phyloP scores from a whole-genome alignment of 2,329 filamentous ascomycete genomes.

The Beauveria asiatica region DNA sequence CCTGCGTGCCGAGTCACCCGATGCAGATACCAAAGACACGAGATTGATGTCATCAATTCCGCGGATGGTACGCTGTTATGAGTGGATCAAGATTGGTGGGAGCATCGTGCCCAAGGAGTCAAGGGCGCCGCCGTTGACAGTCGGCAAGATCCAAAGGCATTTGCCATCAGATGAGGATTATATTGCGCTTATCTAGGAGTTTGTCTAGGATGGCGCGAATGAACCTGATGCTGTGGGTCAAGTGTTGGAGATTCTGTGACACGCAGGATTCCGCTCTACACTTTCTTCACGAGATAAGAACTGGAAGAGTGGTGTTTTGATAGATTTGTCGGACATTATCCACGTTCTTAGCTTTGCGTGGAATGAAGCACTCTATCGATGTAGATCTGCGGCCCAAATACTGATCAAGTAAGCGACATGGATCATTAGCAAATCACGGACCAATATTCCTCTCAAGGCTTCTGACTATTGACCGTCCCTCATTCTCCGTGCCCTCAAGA shows the following conservation, averaged over 20 bases:
- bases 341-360: background rate
- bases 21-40: no score
- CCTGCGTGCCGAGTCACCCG: no score
- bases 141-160: background rate
- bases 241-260: background rate
- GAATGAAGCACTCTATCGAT: background rate
- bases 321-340: background rate
- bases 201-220: background rate
- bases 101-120: background rate
- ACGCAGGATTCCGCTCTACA: background rate
- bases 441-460: background rate
- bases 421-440: background rate
- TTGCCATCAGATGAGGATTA: background rate
- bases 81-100: background rate
- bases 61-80: background rate
- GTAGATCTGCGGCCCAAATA: background rate
- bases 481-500: background rate
- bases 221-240: background rate
- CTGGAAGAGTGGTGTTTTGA: background rate
- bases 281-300: background rate
- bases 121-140: background rate
- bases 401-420: background rate
- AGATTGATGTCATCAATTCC: background rate
- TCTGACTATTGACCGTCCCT: no score
- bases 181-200: background rate